Evolutionary conservation across 306 rosid species (phyloP).

Genomic region (Rubus parviflorus): DNA sequence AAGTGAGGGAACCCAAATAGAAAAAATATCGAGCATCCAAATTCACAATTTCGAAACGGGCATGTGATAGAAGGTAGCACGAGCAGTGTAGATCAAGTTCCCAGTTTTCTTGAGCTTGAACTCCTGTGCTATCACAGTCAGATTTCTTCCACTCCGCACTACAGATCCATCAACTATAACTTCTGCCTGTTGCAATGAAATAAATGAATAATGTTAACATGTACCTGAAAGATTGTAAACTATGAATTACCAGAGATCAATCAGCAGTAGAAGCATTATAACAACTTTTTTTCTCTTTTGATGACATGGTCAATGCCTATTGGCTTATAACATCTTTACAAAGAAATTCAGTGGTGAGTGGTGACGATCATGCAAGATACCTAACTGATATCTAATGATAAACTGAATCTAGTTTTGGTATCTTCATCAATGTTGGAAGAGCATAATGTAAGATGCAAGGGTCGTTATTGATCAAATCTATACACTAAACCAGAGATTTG

Average conservation of each 20-base stretch:
- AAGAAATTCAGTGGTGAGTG: neutral
- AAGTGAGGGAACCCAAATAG: neutral
- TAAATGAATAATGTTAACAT: neutral
- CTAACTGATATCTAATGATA: neutral
- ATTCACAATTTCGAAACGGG: slow-evolving; percentile 53
- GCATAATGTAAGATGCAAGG: neutral
- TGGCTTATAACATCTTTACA: neutral
- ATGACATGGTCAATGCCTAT: neutral
- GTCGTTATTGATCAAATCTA: neutral
- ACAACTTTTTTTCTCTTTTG: neutral
- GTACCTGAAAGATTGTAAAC: neutral
- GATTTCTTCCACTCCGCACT: slow-evolving; percentile 72
- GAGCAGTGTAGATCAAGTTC: slow-evolving; percentile 52
- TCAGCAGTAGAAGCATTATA: neutral
- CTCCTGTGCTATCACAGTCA: slow-evolving; percentile 58
- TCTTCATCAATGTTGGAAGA: neutral
- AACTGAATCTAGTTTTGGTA: neutral
- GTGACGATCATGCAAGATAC: neutral
- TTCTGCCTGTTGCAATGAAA: slow-evolving; percentile 47
- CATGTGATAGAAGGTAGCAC: slow-evolving; percentile 57
- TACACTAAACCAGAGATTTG: neutral
- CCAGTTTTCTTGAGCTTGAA: slow-evolving; percentile 57
- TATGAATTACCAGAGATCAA: neutral
- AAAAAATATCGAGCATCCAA: neutral
- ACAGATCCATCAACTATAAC: slow-evolving; percentile 57